A percentile compares a stretch with the other conserved stretches of the same genome.
phyloP scores from a whole-genome alignment of 2,329 filamentous ascomycete genomes.

The Diplodia mutila region DNA sequence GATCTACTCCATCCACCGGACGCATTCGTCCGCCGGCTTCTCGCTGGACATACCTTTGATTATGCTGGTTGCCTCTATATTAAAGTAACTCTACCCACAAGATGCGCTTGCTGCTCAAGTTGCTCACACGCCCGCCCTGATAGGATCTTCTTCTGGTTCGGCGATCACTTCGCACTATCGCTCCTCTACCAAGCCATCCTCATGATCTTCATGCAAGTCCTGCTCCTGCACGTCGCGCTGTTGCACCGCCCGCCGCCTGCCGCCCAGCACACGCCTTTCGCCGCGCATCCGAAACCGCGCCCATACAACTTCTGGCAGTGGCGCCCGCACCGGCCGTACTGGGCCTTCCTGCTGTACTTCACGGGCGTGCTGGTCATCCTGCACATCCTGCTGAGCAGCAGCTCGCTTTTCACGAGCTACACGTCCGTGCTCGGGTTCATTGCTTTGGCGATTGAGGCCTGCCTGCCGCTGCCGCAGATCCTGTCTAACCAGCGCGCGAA shows the following conservation, averaged over 20 bases:
- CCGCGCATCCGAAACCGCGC: conserved; percentile 54
- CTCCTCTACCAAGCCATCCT: conserved; percentile 63
- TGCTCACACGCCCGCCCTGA: not conserved
- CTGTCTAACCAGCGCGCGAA: conserved; percentile 68
- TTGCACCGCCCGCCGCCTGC: conserved; percentile 55
- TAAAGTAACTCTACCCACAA: conserved; percentile 53
- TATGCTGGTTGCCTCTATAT: conserved; percentile 66
- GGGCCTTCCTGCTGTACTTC: conserved; percentile 75
- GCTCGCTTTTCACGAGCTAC: conserved; percentile 65
- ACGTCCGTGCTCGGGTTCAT: conserved; percentile 70
- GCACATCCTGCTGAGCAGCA: conserved; percentile 68
- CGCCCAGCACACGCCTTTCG: conserved; percentile 61
- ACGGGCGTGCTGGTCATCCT: conserved; percentile 62
- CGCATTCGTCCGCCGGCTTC: conserved; percentile 64
- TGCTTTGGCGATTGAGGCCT: conserved; percentile 79
- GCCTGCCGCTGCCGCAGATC: conserved; percentile 80
- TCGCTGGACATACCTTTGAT: conserved; percentile 69
- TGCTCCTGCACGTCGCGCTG: conserved; percentile 64
- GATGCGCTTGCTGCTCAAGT: conserved; percentile 21
- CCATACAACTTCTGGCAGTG: conserved; percentile 86
- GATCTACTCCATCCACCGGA: conserved; percentile 66
- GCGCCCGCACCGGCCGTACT: conserved; percentile 75
- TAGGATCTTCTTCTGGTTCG: conserved; percentile 69
- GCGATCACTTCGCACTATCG: conserved; percentile 61
- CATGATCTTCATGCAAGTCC: conserved; percentile 62